A percentile compares a stretch with the other conserved stretches of the same genome.
Conservation (phyloP, 2,329 filamentous ascomycete species). For the Trichoderma lentiforme region DNA sequence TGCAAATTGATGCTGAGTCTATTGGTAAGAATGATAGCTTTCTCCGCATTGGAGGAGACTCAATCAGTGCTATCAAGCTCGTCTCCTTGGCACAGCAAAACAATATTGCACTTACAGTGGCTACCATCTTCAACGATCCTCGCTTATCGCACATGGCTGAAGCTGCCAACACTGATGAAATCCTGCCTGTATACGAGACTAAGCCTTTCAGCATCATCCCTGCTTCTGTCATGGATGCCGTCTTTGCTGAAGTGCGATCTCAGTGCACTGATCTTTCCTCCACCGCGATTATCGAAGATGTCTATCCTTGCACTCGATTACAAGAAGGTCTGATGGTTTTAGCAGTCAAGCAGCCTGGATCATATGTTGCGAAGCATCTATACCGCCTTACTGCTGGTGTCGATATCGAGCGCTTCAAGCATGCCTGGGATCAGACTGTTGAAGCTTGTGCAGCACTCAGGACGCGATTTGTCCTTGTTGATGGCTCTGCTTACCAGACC, state of each 20-base stretch:
- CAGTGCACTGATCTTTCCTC: neutral
- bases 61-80: constrained; percentile 27
- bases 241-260: neutral
- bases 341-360: constrained; percentile 24
- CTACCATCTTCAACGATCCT: constrained; percentile 15
- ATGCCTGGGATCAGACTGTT: constrained; percentile 22
- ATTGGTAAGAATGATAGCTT: constrained; percentile 31
- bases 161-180: neutral
- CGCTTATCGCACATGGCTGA: constrained; percentile 12
- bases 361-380: constrained; percentile 22
- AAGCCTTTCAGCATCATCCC: constrained; percentile 14
- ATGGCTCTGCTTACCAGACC: constrained; percentile 17
- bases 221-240: neutral
- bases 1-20: neutral
- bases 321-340: constrained; percentile 37
- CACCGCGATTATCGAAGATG: constrained; percentile 23
- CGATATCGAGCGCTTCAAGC: constrained; percentile 19
- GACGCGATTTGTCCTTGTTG: constrained; percentile 22
- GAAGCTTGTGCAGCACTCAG: constrained; percentile 21
- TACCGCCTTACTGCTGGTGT: constrained; percentile 17
- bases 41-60: constrained; percentile 43
- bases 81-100: constrained; percentile 6
- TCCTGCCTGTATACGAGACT: constrained; percentile 11
- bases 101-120: constrained; percentile 6
- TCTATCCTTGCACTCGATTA: constrained; percentile 37